phyloP scores from a whole-genome alignment of 306 rosid species.

The Benincasa hispida region DNA sequence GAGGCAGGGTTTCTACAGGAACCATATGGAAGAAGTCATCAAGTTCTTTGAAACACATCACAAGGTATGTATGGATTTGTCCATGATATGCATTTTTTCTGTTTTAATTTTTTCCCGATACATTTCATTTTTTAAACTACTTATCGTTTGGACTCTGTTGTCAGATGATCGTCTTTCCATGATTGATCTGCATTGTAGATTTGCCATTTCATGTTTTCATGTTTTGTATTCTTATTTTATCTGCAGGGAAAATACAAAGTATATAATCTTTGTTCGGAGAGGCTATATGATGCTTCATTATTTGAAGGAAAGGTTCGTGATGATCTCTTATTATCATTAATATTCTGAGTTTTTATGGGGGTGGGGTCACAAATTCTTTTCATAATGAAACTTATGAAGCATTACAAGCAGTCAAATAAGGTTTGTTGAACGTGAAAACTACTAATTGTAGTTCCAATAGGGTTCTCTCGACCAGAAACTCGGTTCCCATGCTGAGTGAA shows the following conservation, averaged over 20 bases:
- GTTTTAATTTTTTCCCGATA: background rate
- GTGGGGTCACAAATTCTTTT: background rate
- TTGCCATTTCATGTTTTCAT: background rate
- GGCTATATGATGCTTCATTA: conserved; percentile 92
- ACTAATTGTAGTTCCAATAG: no score
- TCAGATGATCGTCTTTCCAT: background rate
- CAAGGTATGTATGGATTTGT: conserved; percentile 37
- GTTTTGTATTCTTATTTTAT: conserved; percentile 12
- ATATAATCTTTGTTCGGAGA: conserved; percentile 92
- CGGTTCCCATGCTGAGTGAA: background rate
- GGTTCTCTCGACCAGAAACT: background rate
- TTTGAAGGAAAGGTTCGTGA: conserved; percentile 91
- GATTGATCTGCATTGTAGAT: background rate
- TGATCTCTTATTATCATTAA: background rate
- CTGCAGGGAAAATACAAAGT: conserved; percentile 89
- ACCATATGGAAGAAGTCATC: conserved; percentile 98
- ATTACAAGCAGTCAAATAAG: background rate
- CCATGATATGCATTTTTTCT: background rate
- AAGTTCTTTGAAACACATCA: conserved; percentile 95
- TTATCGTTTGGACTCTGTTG: background rate
- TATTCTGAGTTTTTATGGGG: background rate
- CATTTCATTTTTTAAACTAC: background rate
- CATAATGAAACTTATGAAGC: background rate
- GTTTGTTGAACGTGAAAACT: background rate
- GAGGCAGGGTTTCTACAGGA: conserved; percentile 89